Conservation (phyloP, 805 yeast species). For the Cyberlindnera sargentensis region DNA sequence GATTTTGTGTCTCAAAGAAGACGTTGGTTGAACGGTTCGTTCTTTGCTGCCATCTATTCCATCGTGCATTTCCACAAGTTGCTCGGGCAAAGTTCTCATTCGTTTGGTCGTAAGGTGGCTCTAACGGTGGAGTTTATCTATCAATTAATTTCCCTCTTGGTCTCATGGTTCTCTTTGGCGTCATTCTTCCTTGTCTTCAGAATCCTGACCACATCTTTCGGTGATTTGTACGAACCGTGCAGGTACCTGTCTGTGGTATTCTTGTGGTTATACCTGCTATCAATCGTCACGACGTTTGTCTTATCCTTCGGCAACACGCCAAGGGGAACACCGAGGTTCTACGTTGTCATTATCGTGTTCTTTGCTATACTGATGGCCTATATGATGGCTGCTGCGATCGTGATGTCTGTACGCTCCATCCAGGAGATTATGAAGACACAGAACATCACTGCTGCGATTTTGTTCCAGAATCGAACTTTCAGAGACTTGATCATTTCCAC, state of each 20-base stretch:
- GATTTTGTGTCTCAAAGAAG: conserved; percentile 89
- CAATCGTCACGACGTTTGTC: conserved; percentile 79
- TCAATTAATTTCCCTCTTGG: conserved; percentile 63
- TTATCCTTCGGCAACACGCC: conserved; percentile 93
- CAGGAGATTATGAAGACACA: conserved; percentile 34
- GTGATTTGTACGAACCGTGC: conserved; percentile 65
- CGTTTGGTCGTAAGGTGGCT: conserved; percentile 55
- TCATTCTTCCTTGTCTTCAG: conserved; percentile 87
- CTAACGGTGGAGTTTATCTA: conserved; percentile 75
- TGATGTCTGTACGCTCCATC: conserved; percentile 69
- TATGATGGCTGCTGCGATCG: conserved; percentile 82
- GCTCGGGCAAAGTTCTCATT: conserved; percentile 69
- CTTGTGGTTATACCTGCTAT: conserved; percentile 78
- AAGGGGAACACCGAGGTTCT: conserved; percentile 76
- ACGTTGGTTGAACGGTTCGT: conserved; percentile 95
- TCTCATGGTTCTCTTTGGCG: conserved; percentile 90
- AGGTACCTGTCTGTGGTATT: conserved; percentile 69
- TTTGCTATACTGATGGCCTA: conserved; percentile 88
- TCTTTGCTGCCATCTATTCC: conserved; percentile 89
- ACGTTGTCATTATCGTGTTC: conserved; percentile 63
- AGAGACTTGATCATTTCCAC: conserved; percentile 85
- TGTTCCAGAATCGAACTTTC: conserved; percentile 65
- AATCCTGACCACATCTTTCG: conserved; percentile 75
- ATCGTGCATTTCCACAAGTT: conserved; percentile 68
- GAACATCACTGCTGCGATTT: conserved; percentile 31